A percentile compares a stretch with the other conserved stretches of the same genome.
phyloP scores from a whole-genome alignment of 2,329 filamentous ascomycete genomes.

The Teratosphaeria destructans region DNA sequence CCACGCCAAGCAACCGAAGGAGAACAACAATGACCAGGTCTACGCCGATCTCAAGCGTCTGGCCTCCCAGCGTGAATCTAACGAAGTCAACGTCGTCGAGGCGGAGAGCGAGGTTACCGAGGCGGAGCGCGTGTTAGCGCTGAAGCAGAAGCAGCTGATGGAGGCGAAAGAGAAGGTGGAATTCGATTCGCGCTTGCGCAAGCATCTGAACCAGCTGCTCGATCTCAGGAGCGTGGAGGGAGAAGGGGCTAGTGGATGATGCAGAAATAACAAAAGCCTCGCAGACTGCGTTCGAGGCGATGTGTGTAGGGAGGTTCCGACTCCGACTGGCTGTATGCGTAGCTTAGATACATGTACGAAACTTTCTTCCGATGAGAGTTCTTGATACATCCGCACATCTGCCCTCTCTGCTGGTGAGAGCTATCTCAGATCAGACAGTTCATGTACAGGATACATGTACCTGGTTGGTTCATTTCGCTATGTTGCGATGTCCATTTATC shows the following conservation, averaged over 20 bases:
- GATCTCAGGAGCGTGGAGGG: background rate
- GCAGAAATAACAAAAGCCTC: too few species aligned
- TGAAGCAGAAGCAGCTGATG: background rate
- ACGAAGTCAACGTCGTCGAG: background rate
- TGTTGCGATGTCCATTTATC: background rate
- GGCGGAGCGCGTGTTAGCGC: background rate
- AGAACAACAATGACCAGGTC: background rate
- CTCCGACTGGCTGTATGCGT: too few species aligned
- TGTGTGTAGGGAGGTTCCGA: too few species aligned
- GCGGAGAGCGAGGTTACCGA: background rate
- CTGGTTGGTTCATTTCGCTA: too few species aligned
- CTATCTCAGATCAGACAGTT: too few species aligned
- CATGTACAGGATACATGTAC: too few species aligned
- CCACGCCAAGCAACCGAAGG: background rate
- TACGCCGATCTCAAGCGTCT: background rate
- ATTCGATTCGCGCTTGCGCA: background rate
- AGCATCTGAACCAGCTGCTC: background rate
- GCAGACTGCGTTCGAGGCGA: too few species aligned
- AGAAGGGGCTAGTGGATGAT: too few species aligned
- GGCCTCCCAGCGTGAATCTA: background rate
- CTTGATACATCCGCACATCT: too few species aligned
- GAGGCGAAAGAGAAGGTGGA: background rate
- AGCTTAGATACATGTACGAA: too few species aligned
- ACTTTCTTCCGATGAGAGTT: too few species aligned
- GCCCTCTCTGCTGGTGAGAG: too few species aligned